These are phyloP conservation scores for Leishmania lainsoni DNA, from an alignment of 208 protist species.

Conservation along the genomic window DNA sequence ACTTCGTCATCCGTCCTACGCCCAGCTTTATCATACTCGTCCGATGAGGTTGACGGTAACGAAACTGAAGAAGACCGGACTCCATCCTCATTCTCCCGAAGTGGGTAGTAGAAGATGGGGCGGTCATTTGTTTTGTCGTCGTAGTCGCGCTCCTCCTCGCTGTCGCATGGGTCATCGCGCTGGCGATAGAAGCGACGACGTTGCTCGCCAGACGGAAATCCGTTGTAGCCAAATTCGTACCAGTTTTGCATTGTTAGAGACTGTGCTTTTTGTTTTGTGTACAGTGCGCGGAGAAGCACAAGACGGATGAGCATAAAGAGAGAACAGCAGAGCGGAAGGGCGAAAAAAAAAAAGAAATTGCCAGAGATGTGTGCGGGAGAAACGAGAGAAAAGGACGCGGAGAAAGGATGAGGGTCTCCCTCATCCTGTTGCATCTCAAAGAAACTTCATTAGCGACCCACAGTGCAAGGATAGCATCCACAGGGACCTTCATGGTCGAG, in stretches of 20 bases:
- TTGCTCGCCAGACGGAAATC: conserved; percentile 76
- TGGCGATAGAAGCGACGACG: conserved; percentile 84
- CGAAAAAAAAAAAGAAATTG: neutral
- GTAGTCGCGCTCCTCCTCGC: conserved; percentile 80
- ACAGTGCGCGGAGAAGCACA: neutral
- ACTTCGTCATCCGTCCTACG: neutral
- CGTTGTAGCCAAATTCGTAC: conserved; percentile 87
- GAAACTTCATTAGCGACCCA: neutral
- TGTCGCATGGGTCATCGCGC: conserved; percentile 84
- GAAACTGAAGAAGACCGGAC: conserved; percentile 17
- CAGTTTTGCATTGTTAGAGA: conserved; percentile 60
- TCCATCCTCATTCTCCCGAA: conserved; percentile 51
- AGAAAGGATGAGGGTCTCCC: neutral
- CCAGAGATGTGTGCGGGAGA: neutral
- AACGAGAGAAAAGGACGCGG: neutral
- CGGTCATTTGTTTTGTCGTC: conserved; percentile 70
- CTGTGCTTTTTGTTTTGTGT: neutral
- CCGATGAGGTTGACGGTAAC: neutral
- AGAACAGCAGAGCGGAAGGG: neutral
- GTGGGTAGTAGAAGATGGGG: conserved; percentile 70
- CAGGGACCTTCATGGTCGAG: neutral
- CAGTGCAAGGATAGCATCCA: too few relatives aligned
- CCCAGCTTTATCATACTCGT: conserved; percentile 10
- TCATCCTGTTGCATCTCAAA: neutral
- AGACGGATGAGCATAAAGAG: neutral